phyloP scores from a whole-genome alignment of 345 rosid genomes.

The Erucastrum elatum region DNA sequence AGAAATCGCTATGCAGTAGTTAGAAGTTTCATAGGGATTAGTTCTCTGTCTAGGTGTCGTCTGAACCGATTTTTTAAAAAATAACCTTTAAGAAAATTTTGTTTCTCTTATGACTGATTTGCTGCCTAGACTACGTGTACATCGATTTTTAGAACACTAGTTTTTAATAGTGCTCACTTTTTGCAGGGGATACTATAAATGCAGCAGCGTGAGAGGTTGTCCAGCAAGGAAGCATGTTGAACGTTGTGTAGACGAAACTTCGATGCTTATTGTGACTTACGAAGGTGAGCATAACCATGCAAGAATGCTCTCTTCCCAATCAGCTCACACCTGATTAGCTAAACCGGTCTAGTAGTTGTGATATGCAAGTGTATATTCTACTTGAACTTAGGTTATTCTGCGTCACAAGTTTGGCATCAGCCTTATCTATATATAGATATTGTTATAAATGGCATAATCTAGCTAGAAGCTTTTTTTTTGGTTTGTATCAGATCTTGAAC shows the following conservation, averaged over 20 bases:
- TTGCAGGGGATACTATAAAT: conserved; percentile 77
- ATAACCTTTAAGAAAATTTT: too few species aligned
- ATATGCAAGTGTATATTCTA: conserved; percentile 21
- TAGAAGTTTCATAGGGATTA: too few species aligned
- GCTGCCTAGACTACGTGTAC: not conserved
- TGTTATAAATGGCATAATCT: conserved; percentile 3
- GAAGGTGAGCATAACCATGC: conserved; percentile 83
- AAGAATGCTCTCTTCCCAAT: conserved; percentile 47
- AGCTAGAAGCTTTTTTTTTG: not conserved
- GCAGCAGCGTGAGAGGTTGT: conserved; percentile 72
- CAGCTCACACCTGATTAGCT: conserved; percentile 49
- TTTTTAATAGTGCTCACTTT: not conserved
- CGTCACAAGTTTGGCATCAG: conserved; percentile 3
- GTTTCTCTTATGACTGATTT: too few species aligned
- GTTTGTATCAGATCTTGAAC: conserved; percentile 11
- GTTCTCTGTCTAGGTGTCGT: too few species aligned
- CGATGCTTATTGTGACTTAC: conserved; percentile 71
- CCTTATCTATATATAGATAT: not conserved
- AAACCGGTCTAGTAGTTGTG: not conserved
- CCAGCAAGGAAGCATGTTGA: conserved; percentile 85
- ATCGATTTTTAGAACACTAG: too few species aligned
- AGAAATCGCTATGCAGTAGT: not conserved
- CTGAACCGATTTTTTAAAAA: too few species aligned
- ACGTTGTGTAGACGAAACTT: conserved; percentile 67
- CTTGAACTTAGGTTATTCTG: not conserved